phyloP scores from a whole-genome alignment of 202 grass and related monocot species.

The Elaeis oleifera region DNA sequence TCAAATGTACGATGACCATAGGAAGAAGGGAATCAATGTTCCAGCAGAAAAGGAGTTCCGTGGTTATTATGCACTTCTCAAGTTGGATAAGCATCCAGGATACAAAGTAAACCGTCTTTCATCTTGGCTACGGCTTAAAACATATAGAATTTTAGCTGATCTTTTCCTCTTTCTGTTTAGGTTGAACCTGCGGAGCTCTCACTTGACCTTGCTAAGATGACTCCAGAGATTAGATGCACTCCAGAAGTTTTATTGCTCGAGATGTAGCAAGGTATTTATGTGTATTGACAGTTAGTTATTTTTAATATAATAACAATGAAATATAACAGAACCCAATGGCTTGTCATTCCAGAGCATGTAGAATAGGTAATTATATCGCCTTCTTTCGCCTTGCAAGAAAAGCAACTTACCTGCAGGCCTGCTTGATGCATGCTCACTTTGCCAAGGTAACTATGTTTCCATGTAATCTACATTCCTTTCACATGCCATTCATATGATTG shows the following conservation, averaged over 20 bases:
- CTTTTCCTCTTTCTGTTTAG: constrained; percentile 21
- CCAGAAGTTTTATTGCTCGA: constrained; percentile 72
- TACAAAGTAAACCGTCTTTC: constrained; percentile 54
- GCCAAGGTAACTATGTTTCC: constrained; percentile 45
- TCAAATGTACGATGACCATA: constrained; percentile 96
- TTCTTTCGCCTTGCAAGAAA: constrained; percentile 92
- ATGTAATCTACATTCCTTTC: no score
- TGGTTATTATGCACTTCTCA: constrained; percentile 95
- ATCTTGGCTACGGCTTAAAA: no score
- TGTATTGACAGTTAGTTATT: neutral
- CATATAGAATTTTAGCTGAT: no score
- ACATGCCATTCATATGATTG: no score
- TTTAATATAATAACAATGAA: constrained; percentile 5
- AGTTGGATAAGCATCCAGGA: constrained; percentile 96
- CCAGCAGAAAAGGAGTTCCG: constrained; percentile 82
- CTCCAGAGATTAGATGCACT: constrained; percentile 61
- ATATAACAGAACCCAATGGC: neutral
- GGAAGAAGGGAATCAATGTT: constrained; percentile 61
- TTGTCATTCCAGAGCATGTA: constrained; percentile 64
- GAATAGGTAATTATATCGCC: constrained; percentile 73
- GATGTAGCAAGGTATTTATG: constrained; percentile 69
- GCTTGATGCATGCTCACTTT: constrained; percentile 98
- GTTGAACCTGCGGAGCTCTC: constrained; percentile 87
- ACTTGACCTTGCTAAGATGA: constrained; percentile 93
- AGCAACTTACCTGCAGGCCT: constrained; percentile 82